Conservation (phyloP, 1,284 basidiomycete genomes). For the Trichosporon asahii region DNA sequence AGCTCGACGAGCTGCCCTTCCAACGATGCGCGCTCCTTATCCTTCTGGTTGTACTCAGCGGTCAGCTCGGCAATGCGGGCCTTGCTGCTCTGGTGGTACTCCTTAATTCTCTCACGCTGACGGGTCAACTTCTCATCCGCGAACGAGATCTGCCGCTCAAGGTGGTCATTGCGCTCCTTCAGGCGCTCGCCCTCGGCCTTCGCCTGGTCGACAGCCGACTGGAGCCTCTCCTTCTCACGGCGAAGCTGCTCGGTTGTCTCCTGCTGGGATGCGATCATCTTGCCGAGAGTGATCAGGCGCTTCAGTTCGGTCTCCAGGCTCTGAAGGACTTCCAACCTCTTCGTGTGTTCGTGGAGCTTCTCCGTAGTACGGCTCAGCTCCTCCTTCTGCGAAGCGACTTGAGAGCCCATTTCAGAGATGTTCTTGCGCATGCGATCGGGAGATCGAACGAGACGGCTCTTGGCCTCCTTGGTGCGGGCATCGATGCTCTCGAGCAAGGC, state of each 20-base stretch:
- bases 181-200: constrained; percentile 68
- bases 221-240: constrained; percentile 63
- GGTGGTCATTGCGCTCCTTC: constrained; percentile 57
- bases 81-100: constrained; percentile 56
- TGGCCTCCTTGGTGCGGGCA: constrained; percentile 57
- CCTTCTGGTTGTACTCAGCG: constrained; percentile 12
- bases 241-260: constrained; percentile 61
- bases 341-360: constrained; percentile 69
- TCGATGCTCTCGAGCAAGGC: constrained; percentile 30
- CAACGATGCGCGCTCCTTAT: constrained; percentile 8
- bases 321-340: constrained; percentile 67
- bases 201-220: constrained; percentile 65
- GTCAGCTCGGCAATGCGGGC: constrained; percentile 16
- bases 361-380: constrained; percentile 61
- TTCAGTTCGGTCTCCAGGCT: constrained; percentile 63
- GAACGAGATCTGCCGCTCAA: constrained; percentile 66
- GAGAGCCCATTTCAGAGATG: constrained; percentile 66
- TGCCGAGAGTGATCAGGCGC: constrained; percentile 44
- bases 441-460: constrained; percentile 74
- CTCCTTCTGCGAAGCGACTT: constrained; percentile 60
- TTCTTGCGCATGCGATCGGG: constrained; percentile 78
- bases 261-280: constrained; percentile 64
- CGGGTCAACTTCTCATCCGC: constrained; percentile 60
- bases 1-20: constrained; percentile 27
- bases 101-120: constrained; percentile 65